Conservation (phyloP, 2,329 filamentous ascomycete genomes). For the Aaosphaeria pasadenensis region DNA sequence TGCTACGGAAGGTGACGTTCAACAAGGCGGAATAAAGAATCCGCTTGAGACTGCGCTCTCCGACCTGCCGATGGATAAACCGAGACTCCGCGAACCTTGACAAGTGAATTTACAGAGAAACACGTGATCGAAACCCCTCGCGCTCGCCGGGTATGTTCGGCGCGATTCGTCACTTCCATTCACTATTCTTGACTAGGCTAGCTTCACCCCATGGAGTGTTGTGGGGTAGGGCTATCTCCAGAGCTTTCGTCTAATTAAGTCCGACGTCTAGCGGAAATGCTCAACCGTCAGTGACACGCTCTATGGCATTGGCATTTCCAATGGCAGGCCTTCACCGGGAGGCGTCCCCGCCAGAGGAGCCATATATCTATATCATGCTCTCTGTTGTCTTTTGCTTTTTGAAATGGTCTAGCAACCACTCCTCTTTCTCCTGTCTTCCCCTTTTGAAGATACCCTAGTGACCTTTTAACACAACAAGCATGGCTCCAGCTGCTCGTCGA, state of each 20-base stretch:
- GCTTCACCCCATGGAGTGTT: slow-evolving; percentile 3
- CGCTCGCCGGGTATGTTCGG: slow-evolving; percentile 17
- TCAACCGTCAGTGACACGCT: slow-evolving; percentile 9
- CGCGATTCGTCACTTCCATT: slow-evolving; percentile 1
- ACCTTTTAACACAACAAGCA: slow-evolving; percentile 1
- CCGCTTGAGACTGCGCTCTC: not conserved
- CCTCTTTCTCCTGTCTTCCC: slow-evolving; percentile 1
- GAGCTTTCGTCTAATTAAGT: slow-evolving; percentile 3
- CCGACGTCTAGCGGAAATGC: slow-evolving; percentile 10
- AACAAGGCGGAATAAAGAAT: no score
- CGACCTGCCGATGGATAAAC: slow-evolving; percentile 5
- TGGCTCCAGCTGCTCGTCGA: slow-evolving; percentile 19
- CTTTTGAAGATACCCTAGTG: not conserved
- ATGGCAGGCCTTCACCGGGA: slow-evolving; percentile 1
- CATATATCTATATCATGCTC: slow-evolving; percentile 6
- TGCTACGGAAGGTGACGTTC: no score
- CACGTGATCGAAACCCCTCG: slow-evolving; percentile 7
- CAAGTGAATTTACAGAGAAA: slow-evolving; percentile 1
- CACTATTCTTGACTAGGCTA: slow-evolving; percentile 2
- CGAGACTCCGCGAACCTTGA: slow-evolving; percentile 8
- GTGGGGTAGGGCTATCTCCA: slow-evolving; percentile 13
- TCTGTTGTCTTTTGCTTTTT: not conserved
- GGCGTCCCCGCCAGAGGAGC: slow-evolving; percentile 1
- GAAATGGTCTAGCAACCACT: not conserved
- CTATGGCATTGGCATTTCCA: not conserved